These are phyloP conservation scores for Hyphodiscus sp. DNA, from an alignment of 2,329 filamentous ascomycete species.

Conservation along the genomic window DNA sequence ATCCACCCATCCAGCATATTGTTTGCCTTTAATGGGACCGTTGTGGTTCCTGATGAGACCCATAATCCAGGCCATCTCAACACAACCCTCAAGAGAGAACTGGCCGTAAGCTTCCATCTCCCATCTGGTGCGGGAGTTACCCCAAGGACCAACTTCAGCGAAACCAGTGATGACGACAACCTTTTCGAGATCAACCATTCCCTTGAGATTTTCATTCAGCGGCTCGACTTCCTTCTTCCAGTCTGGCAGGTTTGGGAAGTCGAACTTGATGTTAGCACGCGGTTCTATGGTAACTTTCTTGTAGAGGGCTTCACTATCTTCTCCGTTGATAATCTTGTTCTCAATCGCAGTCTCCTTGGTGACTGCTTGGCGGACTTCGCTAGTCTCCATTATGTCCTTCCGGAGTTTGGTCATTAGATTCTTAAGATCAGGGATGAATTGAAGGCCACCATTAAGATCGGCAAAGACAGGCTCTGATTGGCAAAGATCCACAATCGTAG, in stretches of 20 bases:
- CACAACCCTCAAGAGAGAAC: slow-evolving; percentile 94
- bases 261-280: slow-evolving; percentile 95
- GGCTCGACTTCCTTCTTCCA: slow-evolving; percentile 90
- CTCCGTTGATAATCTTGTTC: slow-evolving; percentile 95
- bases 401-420: slow-evolving; percentile 88
- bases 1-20: slow-evolving; percentile 96
- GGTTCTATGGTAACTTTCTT: slow-evolving; percentile 91
- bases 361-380: slow-evolving; percentile 86
- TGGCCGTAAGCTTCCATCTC: slow-evolving; percentile 98
- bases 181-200: slow-evolving; percentile 98
- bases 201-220: slow-evolving; percentile 81
- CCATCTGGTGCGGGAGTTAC: slow-evolving; percentile 96
- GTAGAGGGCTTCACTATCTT: slow-evolving; percentile 85
- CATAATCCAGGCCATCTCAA: slow-evolving; percentile 99
- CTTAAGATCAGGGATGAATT: slow-evolving; percentile 95
- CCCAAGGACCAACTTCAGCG: slow-evolving; percentile 93
- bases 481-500: slow-evolving; percentile 88
- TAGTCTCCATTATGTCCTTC: slow-evolving; percentile 91
- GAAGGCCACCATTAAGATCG: slow-evolving; percentile 93
- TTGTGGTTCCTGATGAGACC: slow-evolving; percentile 99
- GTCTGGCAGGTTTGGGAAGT: slow-evolving; percentile 84
- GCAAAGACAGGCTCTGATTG: slow-evolving; percentile 94
- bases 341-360: slow-evolving; percentile 94
- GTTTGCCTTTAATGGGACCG: slow-evolving; percentile 88
- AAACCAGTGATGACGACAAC: slow-evolving; percentile 97